Percentiles rank a stretch among this genome's conserved stretches.
Conservation (phyloP, 2,329 filamentous ascomycete species). For the Botryotinia globosa region DNA sequence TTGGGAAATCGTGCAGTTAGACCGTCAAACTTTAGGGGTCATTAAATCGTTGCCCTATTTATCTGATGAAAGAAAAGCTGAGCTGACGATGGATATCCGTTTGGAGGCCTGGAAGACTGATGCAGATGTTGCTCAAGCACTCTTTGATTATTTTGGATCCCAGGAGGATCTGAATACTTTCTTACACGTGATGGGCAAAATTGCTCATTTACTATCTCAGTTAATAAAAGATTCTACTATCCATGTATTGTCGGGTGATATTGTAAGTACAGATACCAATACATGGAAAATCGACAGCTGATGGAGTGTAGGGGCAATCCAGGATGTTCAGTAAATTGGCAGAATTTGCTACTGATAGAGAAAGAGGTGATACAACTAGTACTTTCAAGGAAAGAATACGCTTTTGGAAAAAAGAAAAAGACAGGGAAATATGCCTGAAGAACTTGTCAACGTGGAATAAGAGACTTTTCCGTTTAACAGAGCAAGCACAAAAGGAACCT, state of each 20-base stretch:
- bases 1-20: constrained; percentile 15
- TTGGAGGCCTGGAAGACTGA: constrained; percentile 7
- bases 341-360: background rate
- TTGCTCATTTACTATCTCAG: constrained; percentile 7
- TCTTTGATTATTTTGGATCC: background rate
- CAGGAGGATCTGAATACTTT: background rate
- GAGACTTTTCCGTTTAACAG: background rate
- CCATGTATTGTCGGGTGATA: background rate
- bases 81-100: background rate
- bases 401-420: constrained; percentile 15
- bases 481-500: constrained; percentile 4
- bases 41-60: background rate
- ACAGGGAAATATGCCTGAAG: background rate
- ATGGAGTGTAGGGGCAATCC: background rate
- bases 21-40: background rate
- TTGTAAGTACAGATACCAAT: background rate
- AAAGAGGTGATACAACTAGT: background rate
- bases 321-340: background rate
- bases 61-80: constrained; percentile 1
- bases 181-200: constrained; percentile 9
- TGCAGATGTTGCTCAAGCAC: constrained; percentile 5
- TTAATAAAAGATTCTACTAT: constrained; percentile 9
- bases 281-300: background rate
- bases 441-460: constrained; percentile 8
- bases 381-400: constrained; percentile 7